Conservation (phyloP, 768 basidiomycete genomes). For the Pilatotrama ljubarskyi region DNA sequence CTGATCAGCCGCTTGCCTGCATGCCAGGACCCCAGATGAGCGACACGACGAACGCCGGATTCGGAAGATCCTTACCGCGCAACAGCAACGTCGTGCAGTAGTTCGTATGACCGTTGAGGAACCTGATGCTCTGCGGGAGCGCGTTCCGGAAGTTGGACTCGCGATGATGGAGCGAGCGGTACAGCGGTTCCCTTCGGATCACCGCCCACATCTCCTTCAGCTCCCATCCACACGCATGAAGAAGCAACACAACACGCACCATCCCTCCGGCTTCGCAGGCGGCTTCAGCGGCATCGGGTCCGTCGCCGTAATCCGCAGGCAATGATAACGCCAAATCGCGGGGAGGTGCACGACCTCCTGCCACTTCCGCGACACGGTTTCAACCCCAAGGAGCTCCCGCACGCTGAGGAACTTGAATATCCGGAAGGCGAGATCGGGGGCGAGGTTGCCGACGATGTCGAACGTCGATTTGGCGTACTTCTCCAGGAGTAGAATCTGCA, state of each 20-base stretch:
- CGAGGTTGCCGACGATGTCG: slow-evolving; percentile 74
- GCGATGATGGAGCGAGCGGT: slow-evolving; percentile 79
- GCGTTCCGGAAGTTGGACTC: slow-evolving; percentile 82
- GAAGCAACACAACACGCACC: slow-evolving; percentile 45
- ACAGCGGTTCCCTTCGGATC: slow-evolving; percentile 57
- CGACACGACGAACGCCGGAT: not conserved
- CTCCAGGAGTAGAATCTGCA: slow-evolving; percentile 82
- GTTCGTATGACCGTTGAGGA: slow-evolving; percentile 82
- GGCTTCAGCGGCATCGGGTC: slow-evolving; percentile 69
- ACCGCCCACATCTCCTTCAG: not conserved
- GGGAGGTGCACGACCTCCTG: slow-evolving; percentile 56
- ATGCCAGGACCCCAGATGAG: not conserved
- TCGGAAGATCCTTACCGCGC: slow-evolving; percentile 38
- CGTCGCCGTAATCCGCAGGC: slow-evolving; percentile 66
- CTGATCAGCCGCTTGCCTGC: slow-evolving; percentile 78
- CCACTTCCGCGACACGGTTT: slow-evolving; percentile 52
- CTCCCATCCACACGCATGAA: too few relatives aligned
- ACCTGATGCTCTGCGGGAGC: slow-evolving; percentile 71
- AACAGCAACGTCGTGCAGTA: slow-evolving; percentile 84
- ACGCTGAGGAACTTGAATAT: slow-evolving; percentile 62
- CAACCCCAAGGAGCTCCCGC: slow-evolving; percentile 59
- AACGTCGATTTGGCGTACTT: slow-evolving; percentile 83
- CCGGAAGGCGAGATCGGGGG: slow-evolving; percentile 62
- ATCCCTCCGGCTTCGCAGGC: slow-evolving; percentile 67
- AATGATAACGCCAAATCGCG: slow-evolving; percentile 76